A percentile compares a stretch with the other conserved stretches of the same genome.
These are phyloP conservation scores for Eutrema yunnanense DNA, from an alignment of 345 rosid species.

Conservation along the genomic window DNA sequence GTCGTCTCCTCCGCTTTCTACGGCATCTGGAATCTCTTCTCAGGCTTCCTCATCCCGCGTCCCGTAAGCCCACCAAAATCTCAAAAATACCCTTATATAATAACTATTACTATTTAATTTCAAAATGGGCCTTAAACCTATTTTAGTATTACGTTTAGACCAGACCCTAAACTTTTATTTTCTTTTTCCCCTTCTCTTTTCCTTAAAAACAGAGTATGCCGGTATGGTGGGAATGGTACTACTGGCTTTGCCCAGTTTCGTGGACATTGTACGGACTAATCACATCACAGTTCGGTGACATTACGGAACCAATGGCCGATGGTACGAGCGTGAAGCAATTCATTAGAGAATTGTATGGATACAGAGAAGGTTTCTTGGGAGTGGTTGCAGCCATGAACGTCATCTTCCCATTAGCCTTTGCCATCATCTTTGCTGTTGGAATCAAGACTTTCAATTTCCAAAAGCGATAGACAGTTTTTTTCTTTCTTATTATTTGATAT, in stretches of 20 bases:
- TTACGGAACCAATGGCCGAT: conserved; percentile 29
- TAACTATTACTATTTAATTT: background rate
- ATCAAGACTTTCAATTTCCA: conserved; percentile 78
- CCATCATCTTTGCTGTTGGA: conserved; percentile 62
- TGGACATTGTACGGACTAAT: conserved; percentile 48
- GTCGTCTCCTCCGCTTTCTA: conserved; percentile 48
- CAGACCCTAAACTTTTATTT: background rate
- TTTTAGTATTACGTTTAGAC: background rate
- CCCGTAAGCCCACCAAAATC: conserved; percentile 32
- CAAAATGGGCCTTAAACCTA: background rate
- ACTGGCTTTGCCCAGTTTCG: conserved; percentile 43
- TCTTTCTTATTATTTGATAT: background rate
- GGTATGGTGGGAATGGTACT: conserved; percentile 51
- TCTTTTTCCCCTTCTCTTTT: too few species aligned
- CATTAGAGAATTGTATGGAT: conserved; percentile 51
- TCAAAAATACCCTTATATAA: background rate
- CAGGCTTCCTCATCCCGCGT: conserved; percentile 62
- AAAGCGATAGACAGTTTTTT: conserved; percentile 30
- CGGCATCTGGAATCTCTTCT: conserved; percentile 51
- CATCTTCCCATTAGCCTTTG: conserved; percentile 47
- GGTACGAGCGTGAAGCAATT: conserved; percentile 55
- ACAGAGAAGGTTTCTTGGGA: conserved; percentile 47
- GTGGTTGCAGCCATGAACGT: conserved; percentile 45
- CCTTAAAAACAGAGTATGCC: conserved; percentile 35
- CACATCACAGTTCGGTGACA: conserved; percentile 41